phyloP scores from a whole-genome alignment of 129 eudicot species.

The Flaveria brownii region DNA sequence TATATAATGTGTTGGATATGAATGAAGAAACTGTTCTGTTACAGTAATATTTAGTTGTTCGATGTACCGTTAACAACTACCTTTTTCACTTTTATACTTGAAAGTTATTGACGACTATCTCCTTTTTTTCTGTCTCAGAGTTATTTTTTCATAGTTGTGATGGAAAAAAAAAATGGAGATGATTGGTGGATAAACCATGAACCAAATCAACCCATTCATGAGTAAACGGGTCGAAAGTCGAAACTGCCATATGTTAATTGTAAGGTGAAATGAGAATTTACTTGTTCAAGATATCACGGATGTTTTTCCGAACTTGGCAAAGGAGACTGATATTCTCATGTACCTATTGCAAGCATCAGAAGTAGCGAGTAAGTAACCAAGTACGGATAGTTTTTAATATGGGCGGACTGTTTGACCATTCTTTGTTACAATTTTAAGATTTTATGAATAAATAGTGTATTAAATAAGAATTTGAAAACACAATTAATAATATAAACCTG shows the following conservation, averaged over 20 bases:
- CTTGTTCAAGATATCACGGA: conserved; percentile 56
- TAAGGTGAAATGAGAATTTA: conserved; percentile 34
- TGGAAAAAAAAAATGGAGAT: background rate
- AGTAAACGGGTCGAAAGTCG: conserved; percentile 7
- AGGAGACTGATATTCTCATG: conserved; percentile 70
- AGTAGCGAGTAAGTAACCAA: conserved; percentile 21
- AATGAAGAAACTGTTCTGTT: background rate
- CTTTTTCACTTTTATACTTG: background rate
- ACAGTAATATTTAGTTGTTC: no score
- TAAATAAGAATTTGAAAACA: background rate
- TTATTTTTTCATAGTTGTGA: background rate
- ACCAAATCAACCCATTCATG: background rate
- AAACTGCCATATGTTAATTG: background rate
- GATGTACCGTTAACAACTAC: background rate
- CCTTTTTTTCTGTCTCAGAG: background rate
- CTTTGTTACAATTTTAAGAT: background rate
- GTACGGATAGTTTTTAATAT: background rate
- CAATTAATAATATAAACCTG: background rate
- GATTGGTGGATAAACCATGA: background rate
- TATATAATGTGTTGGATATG: background rate
- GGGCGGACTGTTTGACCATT: background rate
- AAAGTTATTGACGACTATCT: background rate
- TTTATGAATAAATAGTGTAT: background rate
- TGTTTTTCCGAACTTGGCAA: conserved; percentile 71
- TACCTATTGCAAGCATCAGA: conserved; percentile 41